phyloP scores from a whole-genome alignment of 2,329 filamentous ascomycete species.

The Bisporella sp. region DNA sequence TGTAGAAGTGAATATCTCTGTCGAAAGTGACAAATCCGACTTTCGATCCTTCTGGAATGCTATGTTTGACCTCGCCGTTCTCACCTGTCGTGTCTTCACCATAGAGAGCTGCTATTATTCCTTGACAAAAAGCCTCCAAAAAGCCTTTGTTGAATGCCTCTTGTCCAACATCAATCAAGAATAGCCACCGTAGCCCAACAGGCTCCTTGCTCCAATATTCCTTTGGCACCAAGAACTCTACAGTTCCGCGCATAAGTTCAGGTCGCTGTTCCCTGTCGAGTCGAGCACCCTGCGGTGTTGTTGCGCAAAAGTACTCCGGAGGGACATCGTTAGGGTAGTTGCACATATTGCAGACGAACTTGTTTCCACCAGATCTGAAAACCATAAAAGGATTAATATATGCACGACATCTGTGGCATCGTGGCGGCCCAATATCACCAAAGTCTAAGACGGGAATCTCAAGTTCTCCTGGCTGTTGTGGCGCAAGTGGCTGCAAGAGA shows the following conservation, averaged over 20 bases:
- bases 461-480: slow-evolving; percentile 74
- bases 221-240: slow-evolving; percentile 94
- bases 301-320: slow-evolving; percentile 87
- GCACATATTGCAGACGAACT: slow-evolving; percentile 97
- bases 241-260: slow-evolving; percentile 84
- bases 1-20: slow-evolving; percentile 97
- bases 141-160: slow-evolving; percentile 89
- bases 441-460: slow-evolving; percentile 92
- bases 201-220: slow-evolving; percentile 98
- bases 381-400: slow-evolving; percentile 99
- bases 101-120: slow-evolving; percentile 79
- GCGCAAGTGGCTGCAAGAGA: slow-evolving; percentile 80
- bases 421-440: slow-evolving; percentile 80
- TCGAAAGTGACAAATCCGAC: slow-evolving; percentile 95
- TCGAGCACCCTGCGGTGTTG: slow-evolving; percentile 77
- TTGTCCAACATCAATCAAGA: slow-evolving; percentile 88
- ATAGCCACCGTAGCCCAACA: slow-evolving; percentile 79
- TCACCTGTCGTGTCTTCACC: slow-evolving; percentile 48
- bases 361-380: slow-evolving; percentile 88
- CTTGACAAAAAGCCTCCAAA: slow-evolving; percentile 82
- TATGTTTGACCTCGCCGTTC: slow-evolving; percentile 43
- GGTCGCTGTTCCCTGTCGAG: slow-evolving; percentile 84
- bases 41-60: slow-evolving; percentile 71
- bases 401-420: slow-evolving; percentile 85
- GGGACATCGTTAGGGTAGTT: slow-evolving; percentile 94